Evolutionary conservation across 1,139 yeast species (phyloP), one percentile per base, ranked within the genome.

Genomic region (Yamadazyma aaseri): DNA sequence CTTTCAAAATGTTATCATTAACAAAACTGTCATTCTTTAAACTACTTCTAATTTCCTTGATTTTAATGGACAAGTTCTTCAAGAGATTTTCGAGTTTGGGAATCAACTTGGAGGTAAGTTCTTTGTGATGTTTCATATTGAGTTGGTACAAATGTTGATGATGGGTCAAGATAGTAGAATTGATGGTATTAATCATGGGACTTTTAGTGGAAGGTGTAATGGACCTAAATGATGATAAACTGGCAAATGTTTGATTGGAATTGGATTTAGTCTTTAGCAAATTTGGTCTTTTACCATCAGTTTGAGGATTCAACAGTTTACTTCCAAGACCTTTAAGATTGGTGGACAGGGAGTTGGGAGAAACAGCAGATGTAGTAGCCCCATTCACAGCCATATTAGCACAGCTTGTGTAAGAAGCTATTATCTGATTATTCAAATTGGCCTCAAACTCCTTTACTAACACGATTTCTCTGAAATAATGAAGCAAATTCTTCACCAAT

Each of bases 371-470:
- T 22, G 36, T 34, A 17, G 38, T 6, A 20, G 14, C 26, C 13
- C 10, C 9, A 11, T 22, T 22, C 6, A 6, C n/a, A 22, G 6
- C n/a, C 6, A 7, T 22, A 10, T 11, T 12, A 10, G 25, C n/a
- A 18, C 20, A 7, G 9, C 9, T 18, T 9, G n/a, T 34, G 28
- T 34, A 45, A 22, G 83, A 69, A 41, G 71, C 74, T 34, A 81
- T 67, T 54, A 84, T 60, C 49, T 82, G 86, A 39, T 66, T 65
- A 50, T 80, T 79, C 38, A 83, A 72, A 47, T 79, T 73, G 31
- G 83, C 78, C 44, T 79, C 81, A 46, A 81, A 84, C 53, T 81
- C 85, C 50, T 81, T 82, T 18, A 84, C 81, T 37, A 79, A 63
- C 4, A 80, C 63, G 28, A 80, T 67, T 45, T 82, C 86, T 43